phyloP scores from a whole-genome alignment of 2,329 filamentous ascomycete genomes.

The Colletotrichum godetiae region DNA sequence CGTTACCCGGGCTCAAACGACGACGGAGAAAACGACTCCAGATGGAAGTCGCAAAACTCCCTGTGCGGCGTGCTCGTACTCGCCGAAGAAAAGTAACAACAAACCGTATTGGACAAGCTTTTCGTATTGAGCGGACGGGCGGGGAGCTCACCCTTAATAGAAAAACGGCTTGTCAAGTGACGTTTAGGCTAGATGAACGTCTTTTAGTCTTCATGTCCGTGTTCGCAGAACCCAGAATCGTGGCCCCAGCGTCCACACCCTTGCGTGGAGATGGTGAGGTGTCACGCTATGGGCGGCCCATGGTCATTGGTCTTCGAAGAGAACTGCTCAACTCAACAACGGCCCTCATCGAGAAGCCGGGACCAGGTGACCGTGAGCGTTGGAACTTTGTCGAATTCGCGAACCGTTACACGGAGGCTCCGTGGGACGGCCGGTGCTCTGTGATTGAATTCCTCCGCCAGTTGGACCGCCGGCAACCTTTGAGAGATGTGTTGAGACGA shows the following conservation, averaged over 20 bases:
- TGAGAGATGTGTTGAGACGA: constrained; percentile 2
- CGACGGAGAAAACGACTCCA: not conserved
- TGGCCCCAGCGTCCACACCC: constrained; percentile 18
- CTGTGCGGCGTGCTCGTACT: constrained; percentile 1
- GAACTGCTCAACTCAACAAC: not conserved
- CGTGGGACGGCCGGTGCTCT: not conserved
- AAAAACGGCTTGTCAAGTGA: not conserved
- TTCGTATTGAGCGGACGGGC: not conserved
- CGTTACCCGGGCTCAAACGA: not conserved
- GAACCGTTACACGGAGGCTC: not conserved
- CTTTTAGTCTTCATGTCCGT: not conserved
- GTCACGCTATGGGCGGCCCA: not conserved
- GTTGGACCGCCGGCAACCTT: constrained; percentile 24
- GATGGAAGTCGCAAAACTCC: not conserved
- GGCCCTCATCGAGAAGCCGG: not conserved
- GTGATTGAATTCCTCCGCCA: not conserved
- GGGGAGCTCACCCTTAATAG: not conserved
- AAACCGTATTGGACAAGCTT: not conserved
- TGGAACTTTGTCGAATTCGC: not conserved
- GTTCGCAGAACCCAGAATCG: not conserved
- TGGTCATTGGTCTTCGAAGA: not conserved
- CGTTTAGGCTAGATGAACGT: constrained; percentile 22
- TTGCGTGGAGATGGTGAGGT: not conserved
- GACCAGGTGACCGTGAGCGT: constrained; percentile 4
- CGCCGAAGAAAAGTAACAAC: not conserved